Percentiles rank a stretch among this genome's conserved stretches.
phyloP scores from a whole-genome alignment of 2,329 filamentous ascomycete genomes.

The Alternaria burnsii region DNA sequence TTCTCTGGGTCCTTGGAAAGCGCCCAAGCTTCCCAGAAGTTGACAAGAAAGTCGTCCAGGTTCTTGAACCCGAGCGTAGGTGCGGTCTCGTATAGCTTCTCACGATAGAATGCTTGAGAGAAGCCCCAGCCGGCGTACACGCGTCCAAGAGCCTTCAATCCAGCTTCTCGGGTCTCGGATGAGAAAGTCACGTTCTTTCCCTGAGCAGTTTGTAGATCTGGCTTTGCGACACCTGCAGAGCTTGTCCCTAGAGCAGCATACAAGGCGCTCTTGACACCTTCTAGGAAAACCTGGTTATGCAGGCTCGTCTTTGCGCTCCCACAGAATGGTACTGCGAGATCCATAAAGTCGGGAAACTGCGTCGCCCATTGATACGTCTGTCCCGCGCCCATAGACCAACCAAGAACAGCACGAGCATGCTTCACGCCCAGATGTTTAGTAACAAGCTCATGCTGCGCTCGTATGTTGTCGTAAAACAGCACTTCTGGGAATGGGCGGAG shows the following conservation, averaged over 20 bases:
- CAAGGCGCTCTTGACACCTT: constrained; percentile 69
- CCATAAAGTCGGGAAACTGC: constrained; percentile 71
- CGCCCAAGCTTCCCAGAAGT: constrained; percentile 80
- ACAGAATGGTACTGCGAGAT: constrained; percentile 71
- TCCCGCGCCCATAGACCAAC: constrained; percentile 76
- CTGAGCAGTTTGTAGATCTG: constrained; percentile 34
- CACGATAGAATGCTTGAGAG: constrained; percentile 78
- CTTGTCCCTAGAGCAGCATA: constrained; percentile 64
- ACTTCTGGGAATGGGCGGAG: constrained; percentile 68
- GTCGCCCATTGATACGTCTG: constrained; percentile 72
- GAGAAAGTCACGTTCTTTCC: constrained; percentile 56
- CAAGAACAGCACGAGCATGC: constrained; percentile 69
- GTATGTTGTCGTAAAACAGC: constrained; percentile 73
- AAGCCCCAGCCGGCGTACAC: constrained; percentile 86
- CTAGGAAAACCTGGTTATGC: constrained; percentile 74
- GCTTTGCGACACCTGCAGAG: constrained; percentile 59
- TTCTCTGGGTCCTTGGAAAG: constrained; percentile 79
- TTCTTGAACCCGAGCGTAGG: constrained; percentile 67
- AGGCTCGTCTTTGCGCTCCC: constrained; percentile 69
- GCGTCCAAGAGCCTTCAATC: constrained; percentile 74
- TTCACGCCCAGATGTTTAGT: constrained; percentile 68
- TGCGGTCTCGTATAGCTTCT: constrained; percentile 70
- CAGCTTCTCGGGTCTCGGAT: constrained; percentile 61
- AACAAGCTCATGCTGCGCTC: constrained; percentile 71
- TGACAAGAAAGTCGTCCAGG: constrained; percentile 76